Conservation (phyloP, 352 stramenopile genomes). For the Thraustochytrium striatum region DNA sequence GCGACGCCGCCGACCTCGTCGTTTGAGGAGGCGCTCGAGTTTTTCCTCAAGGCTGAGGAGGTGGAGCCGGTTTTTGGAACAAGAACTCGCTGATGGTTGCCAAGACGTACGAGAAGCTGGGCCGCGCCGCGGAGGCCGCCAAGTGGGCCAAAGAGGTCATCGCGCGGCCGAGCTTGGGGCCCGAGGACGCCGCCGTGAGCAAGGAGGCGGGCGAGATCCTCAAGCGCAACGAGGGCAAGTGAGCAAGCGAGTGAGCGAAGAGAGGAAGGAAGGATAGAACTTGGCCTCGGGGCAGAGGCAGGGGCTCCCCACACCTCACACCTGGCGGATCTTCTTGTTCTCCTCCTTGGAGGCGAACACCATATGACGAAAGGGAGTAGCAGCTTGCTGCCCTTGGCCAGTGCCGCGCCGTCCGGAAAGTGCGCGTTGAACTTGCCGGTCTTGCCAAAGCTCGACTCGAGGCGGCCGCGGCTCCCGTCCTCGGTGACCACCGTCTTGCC, state of each 20-base stretch:
- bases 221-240: not conserved
- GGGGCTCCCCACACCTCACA: not conserved
- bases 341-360: constrained; percentile 28
- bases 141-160: constrained; percentile 60
- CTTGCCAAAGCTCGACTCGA: constrained; percentile 70
- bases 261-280: not conserved
- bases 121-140: constrained; percentile 63
- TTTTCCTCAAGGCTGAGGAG: constrained; percentile 70
- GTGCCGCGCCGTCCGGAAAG: constrained; percentile 7
- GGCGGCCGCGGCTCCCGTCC: constrained; percentile 61
- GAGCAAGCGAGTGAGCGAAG: not conserved
- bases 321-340: constrained; percentile 10
- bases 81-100: constrained; percentile 73
- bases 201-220: constrained; percentile 28
- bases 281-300: not conserved
- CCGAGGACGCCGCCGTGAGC: not conserved
- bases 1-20: constrained; percentile 69
- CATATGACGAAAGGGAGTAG: constrained; percentile 31
- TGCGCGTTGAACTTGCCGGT: constrained; percentile 64
- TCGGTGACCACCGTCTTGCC: constrained; percentile 66
- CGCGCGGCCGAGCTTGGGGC: not conserved
- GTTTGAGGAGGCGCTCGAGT: constrained; percentile 71
- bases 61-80: constrained; percentile 71
- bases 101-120: constrained; percentile 73
- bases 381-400: constrained; percentile 7